Evolutionary conservation across 2,329 filamentous ascomycete species (phyloP), one percentile per base, ranked within the genome.

Genomic region (Aspergillus pseudoviridinutans): DNA sequence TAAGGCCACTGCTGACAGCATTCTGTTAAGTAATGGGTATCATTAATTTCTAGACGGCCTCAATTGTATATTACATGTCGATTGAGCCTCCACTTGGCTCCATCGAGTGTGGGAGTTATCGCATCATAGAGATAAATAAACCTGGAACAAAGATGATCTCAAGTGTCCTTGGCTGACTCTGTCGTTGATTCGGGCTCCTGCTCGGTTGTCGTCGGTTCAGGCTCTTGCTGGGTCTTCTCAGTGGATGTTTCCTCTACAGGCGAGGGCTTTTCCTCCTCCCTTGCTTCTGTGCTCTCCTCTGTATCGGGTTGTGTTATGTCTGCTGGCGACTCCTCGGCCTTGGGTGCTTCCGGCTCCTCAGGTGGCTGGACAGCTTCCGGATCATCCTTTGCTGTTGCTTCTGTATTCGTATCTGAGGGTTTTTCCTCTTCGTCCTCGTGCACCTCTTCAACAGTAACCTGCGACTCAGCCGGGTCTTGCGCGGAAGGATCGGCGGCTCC

Each of bases 1-100:
- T 14, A 17, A 38, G 29, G 32, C 32, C 14, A 38, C 10, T 38
- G 14, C 5, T 38, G 32, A 17, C 5, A 5, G 14, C 32, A 38
- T 22, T 47, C 44, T 27, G 44, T 22, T 27, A 47, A 14, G 14
- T 24, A 54, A 47, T 50, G 63, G 63, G 63, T 65, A 65, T 66
- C 64, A 66, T 64, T 64, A 61, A 56, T 56, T 55, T 44, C 49
- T 58, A 38, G 27, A 9, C 50, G 58, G 46, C 50, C 56, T 53
- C 47, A 54, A 52, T 58, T 59, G 55, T 66, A 63, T 58, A 61
- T 63, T 65, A 65, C 63, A 51, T 51, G 59, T 60, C 59, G 58
- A 41, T 46, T 22, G 42, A 49, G 56, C 27, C 32, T 24, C 51
- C 27, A 54, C 27, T 49, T 24, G 28, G 50, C 29, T 49, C 35